Evolutionary conservation across 2,329 filamentous ascomycete genomes (phyloP).

Genomic region (Claviceps cyperi): DNA sequence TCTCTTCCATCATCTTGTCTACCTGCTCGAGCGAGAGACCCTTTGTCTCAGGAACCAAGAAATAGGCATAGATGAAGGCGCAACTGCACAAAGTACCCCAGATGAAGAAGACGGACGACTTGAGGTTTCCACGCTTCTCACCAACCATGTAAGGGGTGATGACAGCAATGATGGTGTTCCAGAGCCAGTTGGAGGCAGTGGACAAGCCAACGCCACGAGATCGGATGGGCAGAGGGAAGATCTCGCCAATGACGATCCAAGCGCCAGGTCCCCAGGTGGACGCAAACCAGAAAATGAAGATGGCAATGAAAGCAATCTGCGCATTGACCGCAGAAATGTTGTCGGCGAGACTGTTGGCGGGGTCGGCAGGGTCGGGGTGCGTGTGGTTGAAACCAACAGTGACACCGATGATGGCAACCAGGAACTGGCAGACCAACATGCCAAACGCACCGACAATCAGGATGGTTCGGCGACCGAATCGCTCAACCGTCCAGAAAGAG

Average conservation of each 20-base stretch:
- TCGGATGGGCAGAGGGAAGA: slow-evolving; percentile 80
- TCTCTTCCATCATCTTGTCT: slow-evolving; percentile 82
- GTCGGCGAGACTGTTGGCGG: slow-evolving; percentile 26
- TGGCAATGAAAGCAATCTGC: slow-evolving; percentile 76
- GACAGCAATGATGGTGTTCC: slow-evolving; percentile 61
- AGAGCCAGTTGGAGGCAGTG: slow-evolving; percentile 83
- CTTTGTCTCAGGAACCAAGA: slow-evolving; percentile 62
- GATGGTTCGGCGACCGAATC: slow-evolving; percentile 63
- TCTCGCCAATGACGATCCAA: slow-evolving; percentile 77
- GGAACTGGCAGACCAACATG: slow-evolving; percentile 78
- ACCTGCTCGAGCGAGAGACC: slow-evolving; percentile 67
- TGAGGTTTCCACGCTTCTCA: slow-evolving; percentile 46
- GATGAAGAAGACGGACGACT: slow-evolving; percentile 59
- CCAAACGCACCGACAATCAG: slow-evolving; percentile 66
- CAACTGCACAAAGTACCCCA: slow-evolving; percentile 54
- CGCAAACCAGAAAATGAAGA: slow-evolving; percentile 90
- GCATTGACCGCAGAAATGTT: slow-evolving; percentile 46
- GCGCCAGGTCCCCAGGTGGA: slow-evolving; percentile 74
- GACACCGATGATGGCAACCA: slow-evolving; percentile 65
- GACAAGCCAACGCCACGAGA: slow-evolving; percentile 76
- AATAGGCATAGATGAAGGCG: slow-evolving; percentile 52
- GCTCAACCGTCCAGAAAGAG: slow-evolving; percentile 78
- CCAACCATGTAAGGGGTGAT: slow-evolving; percentile 63
- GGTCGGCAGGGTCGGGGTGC: slow-evolving; percentile 29
- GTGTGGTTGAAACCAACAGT: slow-evolving; percentile 40